Base-by-base conservation (phyloP, 2,329 filamentous ascomycete species). In the Colletotrichum lindemuthianum region DNA sequence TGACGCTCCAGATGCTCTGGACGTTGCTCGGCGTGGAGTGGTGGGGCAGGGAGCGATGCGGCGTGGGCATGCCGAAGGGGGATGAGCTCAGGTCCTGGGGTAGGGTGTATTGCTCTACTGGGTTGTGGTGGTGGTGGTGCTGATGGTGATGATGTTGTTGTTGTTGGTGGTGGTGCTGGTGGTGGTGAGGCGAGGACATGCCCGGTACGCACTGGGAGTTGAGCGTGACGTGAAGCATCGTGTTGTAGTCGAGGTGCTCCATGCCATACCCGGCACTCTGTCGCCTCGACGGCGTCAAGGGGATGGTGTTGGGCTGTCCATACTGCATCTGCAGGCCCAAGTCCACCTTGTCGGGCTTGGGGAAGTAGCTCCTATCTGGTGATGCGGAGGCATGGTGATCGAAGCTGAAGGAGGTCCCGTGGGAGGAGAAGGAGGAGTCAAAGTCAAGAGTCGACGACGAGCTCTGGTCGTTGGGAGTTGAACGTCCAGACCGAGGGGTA, bases 401-500 rank as follows among this genome's bases (percentile, higher is more conserved):
- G 58, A 60, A 65, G 16, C 69, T 67, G 50, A 73, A 74, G 37
- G 69, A 63, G 24, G 24, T 24, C 33, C 54, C 60, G 40, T 73
- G 71, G 5, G 69, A 67, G 55, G 65, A 69, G 52, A 73, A 78
- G 58, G 70, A 67, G n/a, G 70, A 71, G 15, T 80, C 75, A 67
- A 78, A 79, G 48, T 78, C 76, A 66, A 81, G 69, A 54, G 69
- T 70, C 41, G 76, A 71, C 37, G 48, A 54, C 8, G 48, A 54
- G 39, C 45, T 49, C 40, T 60, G 58, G 59, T 76, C 74, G 67
- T 78, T 73, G 8, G 80, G 79, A 15, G 79, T 79, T 48, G 80
- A 81, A 59, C 79, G 77, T 71, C 78, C 74, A 60, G 81, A 82
- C 36, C 74, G 77, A 48, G 81, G 80, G 44, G 80, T 82, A 65